Percentiles rank a stretch among this genome's conserved stretches.
phyloP scores from a whole-genome alignment of 305 asterid genomes.

The Fraxinus platypoda region DNA sequence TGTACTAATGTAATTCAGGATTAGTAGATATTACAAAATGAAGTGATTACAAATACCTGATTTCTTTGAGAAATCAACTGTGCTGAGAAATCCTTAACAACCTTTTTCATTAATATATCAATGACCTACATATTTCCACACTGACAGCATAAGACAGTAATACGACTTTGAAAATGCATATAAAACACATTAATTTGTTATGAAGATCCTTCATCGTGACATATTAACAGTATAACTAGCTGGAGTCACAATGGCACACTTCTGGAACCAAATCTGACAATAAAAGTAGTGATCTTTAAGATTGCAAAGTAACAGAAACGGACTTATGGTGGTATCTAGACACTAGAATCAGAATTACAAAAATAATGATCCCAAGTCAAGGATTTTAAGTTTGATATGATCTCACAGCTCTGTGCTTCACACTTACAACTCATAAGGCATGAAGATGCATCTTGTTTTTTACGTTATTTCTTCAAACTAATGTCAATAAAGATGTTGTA shows the following conservation, averaged over 20 bases:
- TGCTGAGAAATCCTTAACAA: constrained; percentile 73
- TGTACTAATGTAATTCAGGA: neutral
- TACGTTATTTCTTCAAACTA: neutral
- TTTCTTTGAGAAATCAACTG: constrained; percentile 61
- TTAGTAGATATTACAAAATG: neutral
- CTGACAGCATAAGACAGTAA: constrained; percentile 18
- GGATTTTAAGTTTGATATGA: neutral
- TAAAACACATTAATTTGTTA: neutral
- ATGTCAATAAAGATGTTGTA: neutral
- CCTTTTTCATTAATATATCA: constrained; percentile 66
- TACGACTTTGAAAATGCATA: constrained; percentile 4
- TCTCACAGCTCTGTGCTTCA: neutral
- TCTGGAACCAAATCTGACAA: neutral
- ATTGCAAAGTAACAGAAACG: neutral
- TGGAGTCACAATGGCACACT: neutral
- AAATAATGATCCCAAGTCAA: neutral
- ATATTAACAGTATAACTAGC: neutral
- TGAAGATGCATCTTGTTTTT: neutral
- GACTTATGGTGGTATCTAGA: neutral
- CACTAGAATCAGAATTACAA: neutral
- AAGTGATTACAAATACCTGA: constrained; percentile 48
- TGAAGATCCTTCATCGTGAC: neutral
- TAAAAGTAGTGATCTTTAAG: neutral
- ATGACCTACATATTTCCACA: constrained; percentile 50
- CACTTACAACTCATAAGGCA: neutral